phyloP scores from a whole-genome alignment of 225 moss, liverwort and hornwort genomes.

The Rhytidiadelphus loreus region DNA sequence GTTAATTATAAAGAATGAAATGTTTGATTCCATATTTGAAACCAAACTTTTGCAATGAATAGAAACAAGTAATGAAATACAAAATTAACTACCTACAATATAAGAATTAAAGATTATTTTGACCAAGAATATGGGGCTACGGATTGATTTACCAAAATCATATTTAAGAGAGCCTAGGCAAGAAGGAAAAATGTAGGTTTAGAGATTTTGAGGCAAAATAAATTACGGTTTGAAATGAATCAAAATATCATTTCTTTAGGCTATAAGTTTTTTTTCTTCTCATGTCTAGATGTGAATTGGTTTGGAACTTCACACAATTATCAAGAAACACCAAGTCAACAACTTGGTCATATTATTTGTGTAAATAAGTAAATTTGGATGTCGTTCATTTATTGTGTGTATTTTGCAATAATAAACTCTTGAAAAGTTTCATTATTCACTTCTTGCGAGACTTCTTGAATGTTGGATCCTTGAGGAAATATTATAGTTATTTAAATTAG shows the following conservation, averaged over 20 bases:
- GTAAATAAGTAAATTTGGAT: rapidly evolving
- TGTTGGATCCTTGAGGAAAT: no score
- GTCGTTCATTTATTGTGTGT: neutral
- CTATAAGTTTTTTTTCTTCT: neutral
- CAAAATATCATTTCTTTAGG: neutral
- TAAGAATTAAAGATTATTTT: neutral
- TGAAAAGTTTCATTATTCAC: neutral
- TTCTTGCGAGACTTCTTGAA: no score
- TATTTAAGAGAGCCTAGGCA: rapidly evolving
- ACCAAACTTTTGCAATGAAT: rapidly evolving
- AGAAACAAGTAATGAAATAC: neutral
- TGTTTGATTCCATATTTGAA: neutral
- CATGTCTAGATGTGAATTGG: neutral
- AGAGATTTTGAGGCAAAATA: neutral
- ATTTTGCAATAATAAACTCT: neutral
- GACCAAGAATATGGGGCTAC: no score
- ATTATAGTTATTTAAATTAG: neutral
- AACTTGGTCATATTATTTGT: neutral
- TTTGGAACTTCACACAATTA: neutral
- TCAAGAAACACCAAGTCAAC: neutral
- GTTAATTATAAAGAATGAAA: no score
- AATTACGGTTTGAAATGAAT: neutral
- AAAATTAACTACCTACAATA: neutral
- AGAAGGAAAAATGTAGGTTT: neutral
- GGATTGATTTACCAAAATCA: rapidly evolving